Base-by-base conservation (phyloP, 768 basidiomycete genomes). In the Kwoniella sp. region DNA sequence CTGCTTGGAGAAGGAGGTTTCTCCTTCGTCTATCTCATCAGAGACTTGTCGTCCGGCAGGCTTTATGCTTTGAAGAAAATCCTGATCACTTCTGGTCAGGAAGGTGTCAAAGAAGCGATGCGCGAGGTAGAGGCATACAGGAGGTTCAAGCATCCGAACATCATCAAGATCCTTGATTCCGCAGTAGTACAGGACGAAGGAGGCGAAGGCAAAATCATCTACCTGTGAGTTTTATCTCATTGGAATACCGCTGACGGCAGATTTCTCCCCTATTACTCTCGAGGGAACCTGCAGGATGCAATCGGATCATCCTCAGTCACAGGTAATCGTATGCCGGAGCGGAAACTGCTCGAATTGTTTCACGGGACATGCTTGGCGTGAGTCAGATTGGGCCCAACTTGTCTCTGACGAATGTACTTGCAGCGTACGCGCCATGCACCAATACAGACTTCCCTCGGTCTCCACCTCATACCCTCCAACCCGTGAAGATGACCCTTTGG, bases 81-180 rank as follows among this genome's bases (percentile, higher is more conserved):
- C 48, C 57, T 79, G 26, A 70, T 80, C 54, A 74, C 77, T 1
- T 73, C 76, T 2, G 76, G 73, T 13, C 71, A 76, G 8, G 93
- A 95, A 60, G 89, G 88, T 11, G 92, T 98, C 53, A 74, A 79
- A 61, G 75, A 76, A 38, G 83, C 82, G 5, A 77, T 83, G 62
- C 89, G 89, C 74, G 91, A 92, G 77, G 82, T 84, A 22, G 92
- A 95, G 79, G 94, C 96, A 0, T 96, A 96, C 80, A 85, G 93
- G 75, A 86, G 95, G 65, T 98, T 98, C 85, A 93, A 92, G 79
- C 95, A 97, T 80, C 90, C 90, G 22, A 97, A 98, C 80, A 97
- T 98, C 74, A 99, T 99, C 78, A 90, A 90, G 38, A 93, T 95
- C 79, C 82, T 95, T 80, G 93, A 97, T 76, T 94, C 93, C 15